Base-by-base conservation (phyloP, 805 yeast species). In the Metschnikowia lunata region DNA sequence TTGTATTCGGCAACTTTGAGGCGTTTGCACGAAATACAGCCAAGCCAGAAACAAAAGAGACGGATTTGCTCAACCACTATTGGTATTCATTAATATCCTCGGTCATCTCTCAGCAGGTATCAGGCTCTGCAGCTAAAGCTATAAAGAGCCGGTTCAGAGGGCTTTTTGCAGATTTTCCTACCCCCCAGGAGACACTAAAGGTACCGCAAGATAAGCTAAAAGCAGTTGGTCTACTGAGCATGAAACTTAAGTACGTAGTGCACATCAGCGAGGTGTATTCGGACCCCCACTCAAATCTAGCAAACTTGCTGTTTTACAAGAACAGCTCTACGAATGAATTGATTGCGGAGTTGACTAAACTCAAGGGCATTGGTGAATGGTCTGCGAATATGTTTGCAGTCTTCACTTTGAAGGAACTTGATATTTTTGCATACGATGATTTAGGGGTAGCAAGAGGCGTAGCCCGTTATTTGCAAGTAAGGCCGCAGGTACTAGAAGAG, bases 361-460 rank as follows among this genome's bases (percentile, higher is more conserved):
- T 85, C 49, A 84, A 85, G 55, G 95, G 95, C 0, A 75, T 86
- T 13, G 95, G 93, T 0, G 74, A 74, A 1, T 90, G 98, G 98
- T 79, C 89, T 5, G 90, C 93, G 0, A 85, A 84, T 43, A 90
- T 90, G 96, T 90, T 88, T 62, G 63, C 86, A 13, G 57, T 83
- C 18, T 88, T 88, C 58, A 84, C 85, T 1, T 64, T 89, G 36
- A 74, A 74, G 26, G 73, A 86, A 45, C 58, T 78, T 58, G 82
- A 90, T 59, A 78, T 87, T 0, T 88, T 88, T 60, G 83, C 93
- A 6, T 67, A 77, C 6, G 87, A 82, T 14, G 97, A 90, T 63
- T 64, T 90, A 37, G 97, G 97, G 1, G 77, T 90, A 2, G 88
- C 90, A 29, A 69, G 95, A 49, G 97, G 97, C 0, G 77, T 83